Evolutionary conservation across 2,329 filamentous ascomycete species (phyloP), one percentile per base, ranked within the genome.

Genomic region (Hymenotorrendiella dingleyae): DNA sequence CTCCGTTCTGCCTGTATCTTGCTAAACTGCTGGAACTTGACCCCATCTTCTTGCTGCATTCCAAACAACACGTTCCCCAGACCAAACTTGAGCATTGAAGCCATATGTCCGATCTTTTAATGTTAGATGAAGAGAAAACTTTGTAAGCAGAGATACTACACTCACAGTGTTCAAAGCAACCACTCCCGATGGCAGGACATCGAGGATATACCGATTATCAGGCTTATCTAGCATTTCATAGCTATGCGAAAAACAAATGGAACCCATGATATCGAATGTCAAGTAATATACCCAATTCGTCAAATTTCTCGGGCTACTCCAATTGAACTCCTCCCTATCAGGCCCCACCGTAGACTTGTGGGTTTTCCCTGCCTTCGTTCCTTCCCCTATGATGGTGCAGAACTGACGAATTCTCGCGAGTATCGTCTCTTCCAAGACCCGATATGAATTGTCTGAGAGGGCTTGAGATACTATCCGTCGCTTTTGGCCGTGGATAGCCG

Each of bases 61-160:
- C 40, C 43, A 19, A 46, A 24, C 20, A 40, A 26, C 29, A 40
- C 37, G 27, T 46, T 46, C 19, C 43, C 46, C 24, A 46, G 20
- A n/a, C 46, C 38, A 1, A 36, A 46, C 26, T 39, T 42, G 14
- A 44, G 42, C 17, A 48, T 22, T 6, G 46, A 48, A 40, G 46
- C 46, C 27, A 34, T 39, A 20, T 43, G 46, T 3, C 45, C 45
- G 3, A 37, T 38, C 12, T 45, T 41, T 16, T 49, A 46, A 29
- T 46, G 47, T 44, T 6, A 47, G 42, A 35, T 50, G 45, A 11
- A 44, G 41, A 16, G 41, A 28, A 23, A 16, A 30, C 2, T 4
- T 12, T 30, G 17, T 30, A 6, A 30, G n/a, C 28, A 30, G n/a
- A 30, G 11, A 30, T 29, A 5, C 5, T n/a, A 14, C 16, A 12